Conservation (phyloP, 768 basidiomycete species). For the Lyophyllum semitale region DNA sequence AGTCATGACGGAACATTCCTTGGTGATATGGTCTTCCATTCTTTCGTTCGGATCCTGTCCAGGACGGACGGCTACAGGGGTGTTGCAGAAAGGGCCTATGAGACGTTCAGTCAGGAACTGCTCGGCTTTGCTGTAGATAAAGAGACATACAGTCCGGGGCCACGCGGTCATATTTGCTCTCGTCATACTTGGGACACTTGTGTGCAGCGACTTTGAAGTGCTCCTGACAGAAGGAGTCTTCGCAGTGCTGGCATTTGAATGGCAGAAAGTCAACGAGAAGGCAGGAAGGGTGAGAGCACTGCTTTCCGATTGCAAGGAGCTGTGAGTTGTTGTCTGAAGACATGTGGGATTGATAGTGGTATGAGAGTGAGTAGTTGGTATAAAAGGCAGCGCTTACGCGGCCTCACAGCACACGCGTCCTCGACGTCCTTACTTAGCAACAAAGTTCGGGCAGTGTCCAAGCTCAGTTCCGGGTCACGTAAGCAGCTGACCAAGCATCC, state of each 20-base stretch:
- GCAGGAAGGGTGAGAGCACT: constrained; percentile 71
- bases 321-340: constrained; percentile 47
- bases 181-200: constrained; percentile 69
- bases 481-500: neutral
- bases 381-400: constrained; percentile 21
- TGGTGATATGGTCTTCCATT: constrained; percentile 75
- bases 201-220: constrained; percentile 76
- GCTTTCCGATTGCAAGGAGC: constrained; percentile 67
- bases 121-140: neutral
- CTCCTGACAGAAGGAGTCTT: constrained; percentile 69
- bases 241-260: constrained; percentile 84
- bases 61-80: constrained; percentile 71
- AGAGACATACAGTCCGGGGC: constrained; percentile 69
- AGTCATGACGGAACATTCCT: constrained; percentile 69
- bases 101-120: constrained; percentile 4
- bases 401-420: constrained; percentile 18
- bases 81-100: constrained; percentile 75
- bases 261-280: constrained; percentile 81
- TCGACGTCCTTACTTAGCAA: no score
- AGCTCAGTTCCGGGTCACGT: neutral
- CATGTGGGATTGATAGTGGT: constrained; percentile 16
- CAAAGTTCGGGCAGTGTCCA: constrained; percentile 4
- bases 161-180: constrained; percentile 68
- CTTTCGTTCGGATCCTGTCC: constrained; percentile 80
- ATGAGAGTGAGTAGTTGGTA: constrained; percentile 10